These are phyloP conservation scores for Populus hybrid DNA, from an alignment of 441 rosid genomes.

Conservation along the genomic window DNA sequence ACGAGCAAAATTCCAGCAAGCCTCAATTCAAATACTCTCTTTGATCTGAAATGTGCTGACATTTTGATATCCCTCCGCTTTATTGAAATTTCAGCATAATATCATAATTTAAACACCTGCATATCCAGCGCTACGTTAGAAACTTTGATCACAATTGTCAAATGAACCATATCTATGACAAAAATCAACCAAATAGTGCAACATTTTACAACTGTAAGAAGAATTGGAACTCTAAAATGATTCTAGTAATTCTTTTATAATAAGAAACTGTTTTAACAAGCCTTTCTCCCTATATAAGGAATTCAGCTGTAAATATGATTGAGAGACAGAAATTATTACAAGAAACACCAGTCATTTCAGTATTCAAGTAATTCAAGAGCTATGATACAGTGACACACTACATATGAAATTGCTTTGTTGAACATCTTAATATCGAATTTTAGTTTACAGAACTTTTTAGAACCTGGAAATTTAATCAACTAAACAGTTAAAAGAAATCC, in stretches of 20 bases:
- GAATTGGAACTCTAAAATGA: not conserved
- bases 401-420: not conserved
- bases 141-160: constrained; percentile 13
- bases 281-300: not conserved
- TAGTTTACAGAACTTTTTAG: not conserved
- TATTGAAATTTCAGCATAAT: constrained; percentile 16
- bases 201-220: not conserved
- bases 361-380: constrained; percentile 2
- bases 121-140: constrained; percentile 10
- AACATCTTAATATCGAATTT: not conserved
- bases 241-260: not conserved
- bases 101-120: constrained; percentile 29
- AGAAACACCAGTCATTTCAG: not conserved
- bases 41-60: constrained; percentile 24
- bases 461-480: constrained; percentile 15
- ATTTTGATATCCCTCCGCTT: constrained; percentile 25
- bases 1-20: constrained; percentile 31
- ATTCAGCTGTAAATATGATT: not conserved
- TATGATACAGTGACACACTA: not conserved
- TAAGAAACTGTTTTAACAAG: not conserved
- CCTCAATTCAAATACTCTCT: constrained; percentile 32
- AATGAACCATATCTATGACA: constrained; percentile 1
- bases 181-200: constrained; percentile 10
- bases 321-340: not conserved
- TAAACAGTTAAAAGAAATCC: not conserved